Evolutionary conservation across 352 stramenopile species (phyloP), one percentile per base, ranked within the genome.

Genomic region (Hyaloperonospora arabidopsidis): DNA sequence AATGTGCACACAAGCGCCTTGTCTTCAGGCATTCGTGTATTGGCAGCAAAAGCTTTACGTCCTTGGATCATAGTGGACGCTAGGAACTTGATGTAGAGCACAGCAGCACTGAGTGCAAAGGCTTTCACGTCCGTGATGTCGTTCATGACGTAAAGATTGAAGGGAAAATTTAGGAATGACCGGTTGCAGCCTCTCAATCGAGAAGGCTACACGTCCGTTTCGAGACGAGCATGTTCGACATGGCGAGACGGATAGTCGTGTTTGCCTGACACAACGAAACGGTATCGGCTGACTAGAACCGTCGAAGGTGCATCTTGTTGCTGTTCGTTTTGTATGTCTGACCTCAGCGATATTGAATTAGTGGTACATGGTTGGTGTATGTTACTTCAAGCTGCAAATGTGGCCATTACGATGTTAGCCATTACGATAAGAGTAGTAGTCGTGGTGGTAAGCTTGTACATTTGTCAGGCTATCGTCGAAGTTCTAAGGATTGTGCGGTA

Each of bases 31-130:
- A 74, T 17, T 10, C 73, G 73, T 11, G 59, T 73, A 38, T 74
- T 71, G 19, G 73, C 67, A 10, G 65, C 53, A 49, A 84, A 84
- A 7, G 68, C 69, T 34, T 67, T 70, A 38, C 63, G 50, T 14
- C 61, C 70, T 45, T 84, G 71, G 48, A 79, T 61, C 51, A 75
- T 72, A 17, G 68, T 70, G 15, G 70, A 73, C 11, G 59, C 63
- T 35, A 82, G 47, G 59, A 81, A 82, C 65, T 86, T 84, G 59
- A 79, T 18, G 70, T 84, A 86, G 19, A 86, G 70, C 49, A 79
- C 46, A 2, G 63, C 52, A 3, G 63, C 72, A 59, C 70, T 75
- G 1, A 72, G 51, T 4, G 70, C 73, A 47, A 75, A 68, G n/a
- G 52, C 52, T 47, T 71, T 70, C 48, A 64, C 45, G 48, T 74